Evolutionary conservation across 768 basidiomycete genomes (phyloP), one percentile per base, ranked within the genome.

Genomic region (Termitomyces sp.): DNA sequence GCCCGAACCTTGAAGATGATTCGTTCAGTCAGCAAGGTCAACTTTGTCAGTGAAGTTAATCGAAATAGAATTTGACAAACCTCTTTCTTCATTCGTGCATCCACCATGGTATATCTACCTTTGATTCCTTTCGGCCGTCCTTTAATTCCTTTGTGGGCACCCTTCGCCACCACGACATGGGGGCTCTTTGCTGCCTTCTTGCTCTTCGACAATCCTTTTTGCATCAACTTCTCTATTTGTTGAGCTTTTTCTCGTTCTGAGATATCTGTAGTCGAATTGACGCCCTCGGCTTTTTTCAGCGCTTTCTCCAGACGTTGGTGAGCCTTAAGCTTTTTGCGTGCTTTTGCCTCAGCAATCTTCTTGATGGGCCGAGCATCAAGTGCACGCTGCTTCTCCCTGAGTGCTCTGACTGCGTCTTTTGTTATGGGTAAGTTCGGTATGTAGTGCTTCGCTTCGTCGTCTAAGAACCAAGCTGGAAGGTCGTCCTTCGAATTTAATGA

Each of bases 301-400:
- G 93, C 91, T 71, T 93, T 96, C 65, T 95, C 92, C 13, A 98
- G 74, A 48, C 86, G 81, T 63, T 90, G 89, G 13, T 82, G 80
- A 12, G 94, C 92, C 72, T 87, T 92, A 68, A 92, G 75, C 75
- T 98, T 98, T 75, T 99, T 99, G 60, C 97, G 83, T 29, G 93
- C 94, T 72, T 98, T 98, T 15, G 97, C 97, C 73, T 98, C 97
- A 9, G 96, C 97, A 7, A 98, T 84, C 78, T 99, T 99, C 77
- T 97, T 98, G 75, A 99, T 98, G 18, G 97, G 97, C 26, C 97
- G 85, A 1, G 96, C 94, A 69, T 99, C 94, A 50, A 99, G 77
- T 15, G 94, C 92, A 13, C 96, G 88, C 73, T 95, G 91, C 72
- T 91, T 93, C 22, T 90, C 91, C 31, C 90, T 86, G 31, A 99